phyloP scores from a whole-genome alignment of 371 early-diverging fungal species.

The Gilbertella persicaria region DNA sequence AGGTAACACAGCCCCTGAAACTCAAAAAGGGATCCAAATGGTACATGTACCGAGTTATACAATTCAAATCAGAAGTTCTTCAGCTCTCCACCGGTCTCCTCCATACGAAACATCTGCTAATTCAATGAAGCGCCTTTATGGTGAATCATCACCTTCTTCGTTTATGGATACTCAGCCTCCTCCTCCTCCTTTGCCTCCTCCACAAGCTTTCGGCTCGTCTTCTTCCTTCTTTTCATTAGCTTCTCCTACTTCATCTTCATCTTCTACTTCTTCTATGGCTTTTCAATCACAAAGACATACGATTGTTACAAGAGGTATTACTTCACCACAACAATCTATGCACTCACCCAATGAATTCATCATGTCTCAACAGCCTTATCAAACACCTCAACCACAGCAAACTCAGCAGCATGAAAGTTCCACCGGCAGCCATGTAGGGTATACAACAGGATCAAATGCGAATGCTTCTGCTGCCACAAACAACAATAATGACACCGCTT shows the following conservation, averaged over 20 bases:
- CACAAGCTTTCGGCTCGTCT: constrained; percentile 17
- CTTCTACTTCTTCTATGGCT: constrained; percentile 37
- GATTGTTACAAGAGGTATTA: constrained; percentile 1
- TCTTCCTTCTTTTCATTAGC: constrained; percentile 30
- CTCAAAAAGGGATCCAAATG: constrained; percentile 42
- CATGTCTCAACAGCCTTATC: constrained; percentile 21
- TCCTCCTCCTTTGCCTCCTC: constrained; percentile 10
- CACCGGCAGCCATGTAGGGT: not conserved
- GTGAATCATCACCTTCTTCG: not conserved
- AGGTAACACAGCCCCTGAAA: constrained; percentile 11
- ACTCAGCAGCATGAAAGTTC: not conserved
- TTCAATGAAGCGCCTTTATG: not conserved
- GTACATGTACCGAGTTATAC: constrained; percentile 40
- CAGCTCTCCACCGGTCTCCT: constrained; percentile 25
- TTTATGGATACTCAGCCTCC: constrained; percentile 2
- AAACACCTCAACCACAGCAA: constrained; percentile 20
- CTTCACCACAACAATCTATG: constrained; percentile 22
- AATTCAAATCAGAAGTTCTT: constrained; percentile 26
- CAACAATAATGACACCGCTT: constrained; percentile 1
- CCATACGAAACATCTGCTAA: constrained; percentile 18
- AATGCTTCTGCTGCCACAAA: not conserved
- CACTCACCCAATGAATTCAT: constrained; percentile 21
- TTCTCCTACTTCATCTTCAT: constrained; percentile 45
- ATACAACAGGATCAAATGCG: constrained; percentile 1
- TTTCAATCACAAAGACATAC: constrained; percentile 14